Base-by-base conservation (phyloP, 805 yeast genomes). In the Saturnispora diversa region DNA sequence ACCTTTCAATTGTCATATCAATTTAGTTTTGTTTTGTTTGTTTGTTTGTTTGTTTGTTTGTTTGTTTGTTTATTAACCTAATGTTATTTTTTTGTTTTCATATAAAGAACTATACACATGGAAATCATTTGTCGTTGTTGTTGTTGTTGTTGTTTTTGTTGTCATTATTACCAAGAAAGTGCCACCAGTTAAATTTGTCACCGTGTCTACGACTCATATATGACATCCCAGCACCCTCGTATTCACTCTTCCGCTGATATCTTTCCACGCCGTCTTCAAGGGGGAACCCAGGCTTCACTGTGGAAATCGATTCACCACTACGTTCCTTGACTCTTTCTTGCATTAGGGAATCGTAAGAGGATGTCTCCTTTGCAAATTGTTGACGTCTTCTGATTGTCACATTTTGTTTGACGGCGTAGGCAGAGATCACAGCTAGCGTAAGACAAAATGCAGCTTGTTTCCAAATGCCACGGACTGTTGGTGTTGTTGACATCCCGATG, bases 151-250 rank as follows among this genome's bases (percentile, higher is more conserved):
- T 17, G 27, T 22, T 16, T 15, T 35, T 30, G 23, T 23, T 19
- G n/a, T 39, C 23, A 29, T 46, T 42, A 36, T 44, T 39, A n/a
- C 48, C 43, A 15, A 47, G 40, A 20, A 47, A 47, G 26, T 47
- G 50, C 17, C 44, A 25, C 33, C 24, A 21, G 11, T 44, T 47
- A 31, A 63, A 58, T 39, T 60, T 61, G 47, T 63, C 66, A 26
- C 67, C 67, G 31, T 54, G 54, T 44, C 59, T 58, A 28, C 65
- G 49, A 35, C 64, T 58, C 87, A 45, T 56, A 42, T 77, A 78
- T 35, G 84, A 72, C 40, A 64, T 63, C 1, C 85, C 84, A 1
- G 80, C 68, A 5, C 87, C 90, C 49, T 79, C 84, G 52, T 70
- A 83, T 50, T 72, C 76, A 39, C 80, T 74, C 46, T 76, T 75